These are phyloP conservation scores for Solanum neorickii DNA, from an alignment of 257 asterid species.

Conservation along the genomic window DNA sequence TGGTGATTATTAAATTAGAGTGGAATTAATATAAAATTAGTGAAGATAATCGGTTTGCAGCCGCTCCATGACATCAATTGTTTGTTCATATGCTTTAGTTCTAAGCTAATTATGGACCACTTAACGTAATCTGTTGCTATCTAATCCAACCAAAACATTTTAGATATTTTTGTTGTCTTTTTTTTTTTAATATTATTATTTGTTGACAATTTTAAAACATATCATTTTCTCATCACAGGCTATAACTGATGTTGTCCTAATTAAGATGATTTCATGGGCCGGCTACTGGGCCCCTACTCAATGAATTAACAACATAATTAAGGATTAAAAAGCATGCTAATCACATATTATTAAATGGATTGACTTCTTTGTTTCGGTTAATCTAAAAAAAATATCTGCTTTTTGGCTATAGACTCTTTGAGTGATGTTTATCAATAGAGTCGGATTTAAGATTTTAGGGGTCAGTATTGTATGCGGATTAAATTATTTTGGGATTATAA, in stretches of 20 bases:
- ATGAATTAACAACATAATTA: conserved; percentile 15
- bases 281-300: conserved; percentile 40
- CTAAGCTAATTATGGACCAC: conserved; percentile 1
- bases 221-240: conserved; percentile 30
- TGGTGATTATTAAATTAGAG: neutral
- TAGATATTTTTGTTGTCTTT: neutral
- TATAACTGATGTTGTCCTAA: conserved; percentile 17
- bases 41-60: neutral
- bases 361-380: neutral
- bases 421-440: neutral
- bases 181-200: neutral
- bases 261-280: conserved; percentile 72
- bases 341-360: neutral
- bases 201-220: conserved; percentile 11
- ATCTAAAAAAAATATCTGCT: neutral
- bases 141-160: conserved; percentile 5
- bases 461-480: neutral
- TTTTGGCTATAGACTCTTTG: neutral
- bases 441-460: neutral
- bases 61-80: conserved; percentile 24
- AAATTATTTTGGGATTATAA: neutral
- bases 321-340: conserved; percentile 10
- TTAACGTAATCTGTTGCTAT: conserved; percentile 1
- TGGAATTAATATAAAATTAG: neutral
- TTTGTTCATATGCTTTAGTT: conserved; percentile 30